phyloP scores from a whole-genome alignment of 2,329 filamentous ascomycete genomes.

The Allantophomopsis lycopodina region DNA sequence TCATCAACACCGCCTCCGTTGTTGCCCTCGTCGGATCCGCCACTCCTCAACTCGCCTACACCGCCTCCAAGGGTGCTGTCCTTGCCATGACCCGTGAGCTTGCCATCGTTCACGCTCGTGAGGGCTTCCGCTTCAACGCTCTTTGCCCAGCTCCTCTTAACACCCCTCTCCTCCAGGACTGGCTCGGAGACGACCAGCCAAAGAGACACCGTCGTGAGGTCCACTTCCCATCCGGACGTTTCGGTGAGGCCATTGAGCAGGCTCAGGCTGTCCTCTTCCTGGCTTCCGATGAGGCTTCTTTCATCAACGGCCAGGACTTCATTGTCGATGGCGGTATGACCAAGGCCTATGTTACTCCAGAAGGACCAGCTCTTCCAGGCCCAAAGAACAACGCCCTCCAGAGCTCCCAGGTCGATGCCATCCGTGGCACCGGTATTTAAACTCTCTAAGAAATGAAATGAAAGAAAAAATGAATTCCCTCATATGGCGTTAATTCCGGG shows the following conservation, averaged over 20 bases:
- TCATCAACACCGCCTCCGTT: slow-evolving; percentile 64
- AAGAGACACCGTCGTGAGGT: slow-evolving; percentile 61
- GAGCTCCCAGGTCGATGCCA: slow-evolving; percentile 18
- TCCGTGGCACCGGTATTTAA: slow-evolving; percentile 18
- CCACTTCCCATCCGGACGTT: slow-evolving; percentile 62
- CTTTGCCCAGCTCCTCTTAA: slow-evolving; percentile 64
- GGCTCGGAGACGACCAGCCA: slow-evolving; percentile 56
- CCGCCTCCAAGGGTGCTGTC: slow-evolving; percentile 64
- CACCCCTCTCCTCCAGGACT: slow-evolving; percentile 63
- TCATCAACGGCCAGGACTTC: slow-evolving; percentile 70
- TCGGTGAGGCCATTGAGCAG: slow-evolving; percentile 67
- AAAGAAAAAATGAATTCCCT: no score
- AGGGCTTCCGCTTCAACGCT: slow-evolving; percentile 63
- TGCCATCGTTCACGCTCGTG: slow-evolving; percentile 60
- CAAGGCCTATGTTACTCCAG: slow-evolving; percentile 69
- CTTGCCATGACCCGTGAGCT: slow-evolving; percentile 61
- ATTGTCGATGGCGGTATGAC: slow-evolving; percentile 94
- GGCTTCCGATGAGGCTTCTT: slow-evolving; percentile 62
- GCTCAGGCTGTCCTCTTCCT: slow-evolving; percentile 63
- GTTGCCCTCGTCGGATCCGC: slow-evolving; percentile 61
- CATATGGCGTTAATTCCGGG: no score
- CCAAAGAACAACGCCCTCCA: slow-evolving; percentile 31
- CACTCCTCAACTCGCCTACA: slow-evolving; percentile 63
- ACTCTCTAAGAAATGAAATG: slow-evolving; percentile 15
- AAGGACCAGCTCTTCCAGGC: slow-evolving; percentile 38